These are phyloP conservation scores for Cadophora sp. DNA, from an alignment of 2,329 filamentous ascomycete genomes.

Conservation along the genomic window DNA sequence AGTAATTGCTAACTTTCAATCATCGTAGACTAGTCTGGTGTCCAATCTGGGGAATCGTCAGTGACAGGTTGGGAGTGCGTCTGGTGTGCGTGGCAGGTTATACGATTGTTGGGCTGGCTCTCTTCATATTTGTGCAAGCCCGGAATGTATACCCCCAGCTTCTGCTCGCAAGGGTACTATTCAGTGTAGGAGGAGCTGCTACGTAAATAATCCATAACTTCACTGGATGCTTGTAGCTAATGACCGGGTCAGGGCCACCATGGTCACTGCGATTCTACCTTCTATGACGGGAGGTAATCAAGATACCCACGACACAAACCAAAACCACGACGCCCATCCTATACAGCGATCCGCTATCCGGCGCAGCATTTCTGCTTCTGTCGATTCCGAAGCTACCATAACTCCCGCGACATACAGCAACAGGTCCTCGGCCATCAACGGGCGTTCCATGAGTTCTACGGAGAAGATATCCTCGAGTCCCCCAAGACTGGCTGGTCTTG, in stretches of 20 bases:
- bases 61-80: conserved; percentile 78
- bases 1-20: not conserved
- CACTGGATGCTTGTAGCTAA: not conserved
- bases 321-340: conserved; percentile 18
- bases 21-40: conserved; percentile 49
- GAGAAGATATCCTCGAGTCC: conserved; percentile 52
- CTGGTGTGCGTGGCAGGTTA: conserved; percentile 81
- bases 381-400: conserved; percentile 78
- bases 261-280: conserved; percentile 95
- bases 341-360: conserved; percentile 48
- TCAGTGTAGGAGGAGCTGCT: conserved; percentile 91
- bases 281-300: conserved; percentile 60
- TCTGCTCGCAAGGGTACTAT: conserved; percentile 82
- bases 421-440: conserved; percentile 22
- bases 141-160: conserved; percentile 88
- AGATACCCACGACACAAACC: conserved; percentile 36
- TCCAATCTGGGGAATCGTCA: conserved; percentile 79
- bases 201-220: conserved; percentile 58
- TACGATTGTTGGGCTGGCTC: conserved; percentile 75
- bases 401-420: conserved; percentile 64
- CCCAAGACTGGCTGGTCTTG: conserved; percentile 79
- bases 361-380: conserved; percentile 68
- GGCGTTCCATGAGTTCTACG: conserved; percentile 25
- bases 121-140: conserved; percentile 85
- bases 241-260: conserved; percentile 68